Base-by-base conservation (phyloP, 192 early-diverging fungal genomes). In the Coemansia aciculifera region DNA sequence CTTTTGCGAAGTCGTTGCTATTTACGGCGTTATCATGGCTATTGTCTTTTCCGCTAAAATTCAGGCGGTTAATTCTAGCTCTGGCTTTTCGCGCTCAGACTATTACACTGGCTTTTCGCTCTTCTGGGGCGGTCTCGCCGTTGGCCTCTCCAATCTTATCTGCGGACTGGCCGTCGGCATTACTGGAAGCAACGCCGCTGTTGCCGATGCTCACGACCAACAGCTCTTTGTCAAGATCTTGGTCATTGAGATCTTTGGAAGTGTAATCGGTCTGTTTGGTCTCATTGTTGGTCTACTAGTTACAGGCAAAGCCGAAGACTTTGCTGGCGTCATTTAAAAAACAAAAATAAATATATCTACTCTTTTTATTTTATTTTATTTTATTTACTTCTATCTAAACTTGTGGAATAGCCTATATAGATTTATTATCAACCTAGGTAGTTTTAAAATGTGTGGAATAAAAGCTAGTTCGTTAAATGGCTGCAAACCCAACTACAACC, bases 1-100 rank as follows among this genome's bases (percentile, higher is more conserved):
- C 76, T 99, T 99, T 74, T 99, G 95, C 84, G 97, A 99, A 85
- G 97, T 98, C 56, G 97, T 99, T 11, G 97, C 95, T 67, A 99
- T 99, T 68, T 99, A 99, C 84, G 97, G 97, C 63, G 87, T 99
- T 27, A 98, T 99, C 71, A 97, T 99, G 88, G 93, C 95, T 23
- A 99, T 99, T 69, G 94, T 99, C 37, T 97, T 95, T 75, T 92
- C 92, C 8, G 85, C 93, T 11, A 97, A 96, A 74, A 71, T 97
- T 10, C 86, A 85, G 31, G 86, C 87, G 3, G 85, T 90, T 24
- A 52, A 68, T 13, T 63, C 73, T 21, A 62, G 66, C 13, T 32
- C 64, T 1, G 81, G 90, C 15, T 89, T 86, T 63, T 81, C 84
- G 38, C 19, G 71, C 37, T 83, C 83, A 29, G 88, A 85, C 69